These are phyloP conservation scores for Geum urbanum DNA, from an alignment of 306 rosid genomes.

Conservation along the genomic window DNA sequence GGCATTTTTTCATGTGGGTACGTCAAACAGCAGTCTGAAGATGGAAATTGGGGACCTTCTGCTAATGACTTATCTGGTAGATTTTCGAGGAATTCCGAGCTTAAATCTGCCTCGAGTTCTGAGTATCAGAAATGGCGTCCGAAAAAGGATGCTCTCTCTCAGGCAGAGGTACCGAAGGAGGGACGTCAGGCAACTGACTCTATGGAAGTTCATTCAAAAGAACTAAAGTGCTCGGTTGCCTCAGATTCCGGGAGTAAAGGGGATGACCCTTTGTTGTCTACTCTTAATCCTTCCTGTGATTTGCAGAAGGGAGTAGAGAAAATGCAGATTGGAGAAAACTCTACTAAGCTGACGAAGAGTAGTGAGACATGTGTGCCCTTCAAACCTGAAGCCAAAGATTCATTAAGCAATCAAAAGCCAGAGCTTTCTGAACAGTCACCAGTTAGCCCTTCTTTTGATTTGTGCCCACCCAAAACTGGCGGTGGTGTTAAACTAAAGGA, in stretches of 20 bases:
- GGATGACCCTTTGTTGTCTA: slow-evolving; percentile 16
- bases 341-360: background rate
- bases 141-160: background rate
- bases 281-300: slow-evolving; percentile 1
- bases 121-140: background rate
- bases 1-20: background rate
- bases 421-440: slow-evolving; percentile 17
- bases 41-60: background rate
- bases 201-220: background rate
- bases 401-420: background rate
- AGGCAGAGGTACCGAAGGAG: background rate
- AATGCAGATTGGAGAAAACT: slow-evolving; percentile 11
- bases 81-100: background rate
- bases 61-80: background rate
- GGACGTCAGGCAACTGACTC: background rate
- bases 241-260: background rate
- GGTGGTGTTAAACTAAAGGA: slow-evolving; percentile 28
- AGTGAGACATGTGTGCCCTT: background rate
- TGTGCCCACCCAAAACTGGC: slow-evolving; percentile 37
- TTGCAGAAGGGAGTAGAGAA: slow-evolving; percentile 3
- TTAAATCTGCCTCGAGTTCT: background rate
- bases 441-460: slow-evolving; percentile 34
- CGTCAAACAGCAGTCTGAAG: background rate
- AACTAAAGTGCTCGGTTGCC: background rate
- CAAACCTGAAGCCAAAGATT: background rate